Evolutionary conservation across 805 yeast species (phyloP).

Genomic region (Wickerhamomyces sydowiorum): DNA sequence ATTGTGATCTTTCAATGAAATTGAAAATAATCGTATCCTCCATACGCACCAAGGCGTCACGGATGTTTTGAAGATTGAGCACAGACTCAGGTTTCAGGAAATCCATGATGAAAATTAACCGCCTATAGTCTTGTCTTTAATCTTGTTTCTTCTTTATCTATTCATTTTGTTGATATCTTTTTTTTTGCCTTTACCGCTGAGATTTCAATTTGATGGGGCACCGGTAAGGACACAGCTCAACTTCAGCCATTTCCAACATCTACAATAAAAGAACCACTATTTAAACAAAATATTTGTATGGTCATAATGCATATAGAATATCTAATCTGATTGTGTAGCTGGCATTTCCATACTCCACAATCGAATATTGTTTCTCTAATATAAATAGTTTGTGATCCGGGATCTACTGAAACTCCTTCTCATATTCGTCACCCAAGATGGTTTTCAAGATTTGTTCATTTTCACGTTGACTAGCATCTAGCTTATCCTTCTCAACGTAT

Average conservation of each 20-base stretch:
- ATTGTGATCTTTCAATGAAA: constrained; percentile 90
- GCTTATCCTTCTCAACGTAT: constrained; percentile 23
- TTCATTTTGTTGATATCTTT: neutral
- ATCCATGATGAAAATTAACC: constrained; percentile 55
- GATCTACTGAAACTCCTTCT: constrained; percentile 26
- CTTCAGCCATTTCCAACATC: too few species aligned
- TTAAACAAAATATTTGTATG: too few species aligned
- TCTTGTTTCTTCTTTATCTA: too few species aligned
- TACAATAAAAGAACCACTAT: too few species aligned
- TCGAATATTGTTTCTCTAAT: too few species aligned
- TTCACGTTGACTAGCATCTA: constrained; percentile 39
- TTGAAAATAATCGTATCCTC: constrained; percentile 94
- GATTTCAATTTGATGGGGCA: too few species aligned
- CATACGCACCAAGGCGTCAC: constrained; percentile 83
- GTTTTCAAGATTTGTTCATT: constrained; percentile 78
- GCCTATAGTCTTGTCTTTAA: too few species aligned
- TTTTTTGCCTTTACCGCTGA: too few species aligned
- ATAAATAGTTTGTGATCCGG: neutral
- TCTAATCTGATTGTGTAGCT: too few species aligned
- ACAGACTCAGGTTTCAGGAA: constrained; percentile 80
- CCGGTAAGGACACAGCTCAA: too few species aligned
- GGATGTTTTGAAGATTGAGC: constrained; percentile 72
- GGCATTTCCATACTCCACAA: too few species aligned
- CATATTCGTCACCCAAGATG: constrained; percentile 71
- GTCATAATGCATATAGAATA: too few species aligned